phyloP scores from a whole-genome alignment of 192 early-diverging fungal genomes.

The Lunasporangiospora selenospora region DNA sequence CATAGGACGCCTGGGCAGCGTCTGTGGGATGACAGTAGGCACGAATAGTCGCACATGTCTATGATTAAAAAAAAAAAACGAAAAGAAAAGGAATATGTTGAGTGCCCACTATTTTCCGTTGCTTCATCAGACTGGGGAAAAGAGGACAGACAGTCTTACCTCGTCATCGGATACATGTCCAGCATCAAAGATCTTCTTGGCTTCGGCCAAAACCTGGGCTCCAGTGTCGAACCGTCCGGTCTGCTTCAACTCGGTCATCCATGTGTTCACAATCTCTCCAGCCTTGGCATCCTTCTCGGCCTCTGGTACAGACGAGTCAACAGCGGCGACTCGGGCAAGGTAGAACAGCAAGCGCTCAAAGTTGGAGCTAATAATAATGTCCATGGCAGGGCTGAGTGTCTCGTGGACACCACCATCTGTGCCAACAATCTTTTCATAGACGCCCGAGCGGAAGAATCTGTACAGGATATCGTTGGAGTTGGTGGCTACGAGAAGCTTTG shows the following conservation, averaged over 20 bases:
- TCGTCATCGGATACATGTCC: conserved; percentile 73
- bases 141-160: conserved; percentile 18
- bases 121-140: neutral
- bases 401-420: conserved; percentile 64
- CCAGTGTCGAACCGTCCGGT: conserved; percentile 77
- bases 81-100: conserved; percentile 3
- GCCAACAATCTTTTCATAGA: conserved; percentile 78
- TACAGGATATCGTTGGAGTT: conserved; percentile 98
- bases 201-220: conserved; percentile 63
- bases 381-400: conserved; percentile 96
- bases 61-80: conserved; percentile 7
- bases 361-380: conserved; percentile 95
- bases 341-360: conserved; percentile 99
- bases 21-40: conserved; percentile 65
- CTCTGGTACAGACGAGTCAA: conserved; percentile 40
- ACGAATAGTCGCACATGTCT: conserved; percentile 79
- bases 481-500: conserved; percentile 87
- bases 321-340: conserved; percentile 68
- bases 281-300: conserved; percentile 58
- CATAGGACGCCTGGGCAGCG: conserved; percentile 60
- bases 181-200: conserved; percentile 77
- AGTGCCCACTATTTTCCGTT: neutral
- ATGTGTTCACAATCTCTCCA: conserved; percentile 62
- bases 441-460: conserved; percentile 88
- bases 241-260: conserved; percentile 83